Evolutionary conservation across 495 filamentous ascomycete species (phyloP), one percentile per base, ranked within the genome.

Genomic region (Thermothielavioides terrestris): DNA sequence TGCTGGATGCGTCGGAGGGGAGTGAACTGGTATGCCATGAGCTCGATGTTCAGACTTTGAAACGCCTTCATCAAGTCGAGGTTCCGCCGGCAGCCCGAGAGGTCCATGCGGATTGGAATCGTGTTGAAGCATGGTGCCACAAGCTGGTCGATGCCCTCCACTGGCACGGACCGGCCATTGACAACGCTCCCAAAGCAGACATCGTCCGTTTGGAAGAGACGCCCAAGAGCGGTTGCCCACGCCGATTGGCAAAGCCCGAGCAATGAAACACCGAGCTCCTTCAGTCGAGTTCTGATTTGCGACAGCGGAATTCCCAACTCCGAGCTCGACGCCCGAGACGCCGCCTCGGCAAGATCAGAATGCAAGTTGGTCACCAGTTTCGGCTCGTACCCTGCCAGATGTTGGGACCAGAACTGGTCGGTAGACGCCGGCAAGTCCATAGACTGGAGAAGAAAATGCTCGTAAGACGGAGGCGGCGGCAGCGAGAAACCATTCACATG

Each of bases 91-190:
- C 59, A 20, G 37, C 47, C 10, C 44, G 66, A 58, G n/a, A 83
- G 42, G 25, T 77, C 60, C 44, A 84, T 62, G 17, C 89, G 76
- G n/a, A 88, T 66, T 1, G 90, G 88, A 18, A 95, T 71, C 0
- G 90, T 95, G 52, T 91, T 94, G 68, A 95, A 92, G 60, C 88
- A 88, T 1, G 90, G 90, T 1, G 85, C 83, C 18, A 94, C 77
- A 8, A 95, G 79, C 5, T 79, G 71, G 11, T 87, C 77, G 23
- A 91, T 72, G 4, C 75, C 73, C 20, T 83, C 73, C 17, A 88
- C 58, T 3, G 81, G 65, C 10, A 85, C 56, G 0, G 79, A 81
- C 28, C 88, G 78, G 1, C 88, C 88, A 56, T 77, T 86, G 46
- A 88, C 77, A 6, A 92, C 81, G 54, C 80, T 89, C 0, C 88